Evolutionary conservation across 2,329 filamentous ascomycete species (phyloP).

Genomic region (Fusarium concolor): DNA sequence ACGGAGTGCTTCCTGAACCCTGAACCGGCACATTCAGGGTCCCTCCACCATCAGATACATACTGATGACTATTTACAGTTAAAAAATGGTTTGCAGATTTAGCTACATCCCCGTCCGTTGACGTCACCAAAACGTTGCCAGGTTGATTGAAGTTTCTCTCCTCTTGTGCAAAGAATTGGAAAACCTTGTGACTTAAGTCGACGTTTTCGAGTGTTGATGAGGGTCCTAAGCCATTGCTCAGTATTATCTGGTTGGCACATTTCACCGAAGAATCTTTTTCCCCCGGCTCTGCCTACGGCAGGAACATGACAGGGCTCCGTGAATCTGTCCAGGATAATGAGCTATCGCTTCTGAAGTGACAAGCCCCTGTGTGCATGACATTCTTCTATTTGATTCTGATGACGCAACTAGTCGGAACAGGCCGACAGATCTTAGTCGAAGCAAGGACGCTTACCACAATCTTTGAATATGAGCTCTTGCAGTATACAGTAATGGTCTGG

Average conservation of each 20-base stretch:
- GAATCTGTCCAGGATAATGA: slow-evolving; percentile 13
- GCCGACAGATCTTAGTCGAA: slow-evolving; percentile 5
- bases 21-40: slow-evolving; percentile 32
- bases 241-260: neutral
- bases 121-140: slow-evolving; percentile 26
- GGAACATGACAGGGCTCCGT: slow-evolving; percentile 11
- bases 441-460: neutral
- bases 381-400: neutral
- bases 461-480: neutral
- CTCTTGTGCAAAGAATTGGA: neutral
- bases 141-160: neutral
- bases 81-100: slow-evolving; percentile 6
- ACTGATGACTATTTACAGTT: neutral
- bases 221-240: neutral
- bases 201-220: neutral
- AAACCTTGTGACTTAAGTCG: neutral
- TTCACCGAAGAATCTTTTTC: neutral
- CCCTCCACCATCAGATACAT: slow-evolving; percentile 17
- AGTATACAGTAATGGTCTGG: neutral
- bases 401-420: slow-evolving; percentile 13
- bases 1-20: slow-evolving; percentile 14
- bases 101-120: slow-evolving; percentile 5
- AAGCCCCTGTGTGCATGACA: slow-evolving; percentile 1
- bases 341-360: slow-evolving; percentile 12
- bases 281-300: neutral